Base-by-base conservation (phyloP, 228 moss, liverwort and hornwort species). In the Sphagnum magellanicum region DNA sequence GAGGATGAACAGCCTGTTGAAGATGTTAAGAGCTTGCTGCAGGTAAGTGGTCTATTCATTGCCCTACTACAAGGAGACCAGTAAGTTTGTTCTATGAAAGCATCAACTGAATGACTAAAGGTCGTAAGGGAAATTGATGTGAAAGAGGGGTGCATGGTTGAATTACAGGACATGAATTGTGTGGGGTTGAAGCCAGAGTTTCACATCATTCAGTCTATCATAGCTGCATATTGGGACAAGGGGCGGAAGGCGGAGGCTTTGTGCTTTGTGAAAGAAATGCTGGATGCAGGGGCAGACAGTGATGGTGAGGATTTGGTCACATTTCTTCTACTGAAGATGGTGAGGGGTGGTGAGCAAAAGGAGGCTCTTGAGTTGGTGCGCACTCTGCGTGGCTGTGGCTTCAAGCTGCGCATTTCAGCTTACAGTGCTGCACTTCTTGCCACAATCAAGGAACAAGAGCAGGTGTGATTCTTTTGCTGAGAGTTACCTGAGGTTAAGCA, bases 171-270 rank as follows among this genome's bases (percentile, higher is more conserved):
- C 70, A 96, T 96, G 96, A 78, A 89, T 64, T 96, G 96, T 70
- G 96, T 96, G 69, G 96, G 96, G 14, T 75, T 96, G 84, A 93
- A 93, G 73, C 96, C 96, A 3, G 91, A 93, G 78, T 93, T 97
- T 48, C 96, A 90, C 61, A 93, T 97, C 17, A 81, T 93, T 78
- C 93, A 88, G 66, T 79, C 76, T 59, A 90, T 97, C 70, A 97
- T 93, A 50, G 84, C 82, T 10, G 89, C 88, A 5, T 97, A 97
- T 66, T 97, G 88, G 83, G 96, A 93, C 52, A 93, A 89, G 68
- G 96, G 91, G 49, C 78, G 84, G 72, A 97, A 93, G 79, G 83
- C 72, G 11, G 91, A 93, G 67, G 96, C 83, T 8, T 74, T 97
- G 67, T 89, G 83, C 47, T 90, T 97, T 67, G 84, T 93, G 6